Base-by-base conservation (phyloP, 768 basidiomycete species). In the Xanthoconium stramineum region DNA sequence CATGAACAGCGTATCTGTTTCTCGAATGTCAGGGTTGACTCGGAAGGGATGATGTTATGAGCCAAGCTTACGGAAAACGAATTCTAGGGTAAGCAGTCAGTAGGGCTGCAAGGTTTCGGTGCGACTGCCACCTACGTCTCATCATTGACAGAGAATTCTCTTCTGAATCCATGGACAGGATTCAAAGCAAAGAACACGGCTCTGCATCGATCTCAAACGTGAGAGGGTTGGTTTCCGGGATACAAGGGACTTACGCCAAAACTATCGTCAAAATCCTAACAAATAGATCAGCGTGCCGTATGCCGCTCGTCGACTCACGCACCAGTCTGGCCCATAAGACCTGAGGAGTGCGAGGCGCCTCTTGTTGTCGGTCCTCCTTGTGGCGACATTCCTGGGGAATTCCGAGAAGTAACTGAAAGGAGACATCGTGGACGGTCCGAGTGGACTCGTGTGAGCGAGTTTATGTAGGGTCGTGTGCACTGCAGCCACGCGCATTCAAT, bases 321-420 rank as follows among this genome's bases (percentile, higher is more conserved):
- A 90, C 89, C 90, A 92, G 63, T 92, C 90, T 0, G 88, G 86
- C 24, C 81, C 79, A 72, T 92, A 91, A 4, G 86, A 86, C 39
- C 75, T 63, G 20, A 89, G 57, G 11, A 89, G 69, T 55, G 76
- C 73, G 56, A 74, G 69, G 12, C 60, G 68, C 55, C 69, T 68
- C 58, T 65, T 64, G 47, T 46, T 62, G 53, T 72, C 60, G 0
- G 56, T 65, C 59, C 28, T 61, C 57, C 61, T 63, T 15, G 52
- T 61, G 8, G 57, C 46, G 33, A 45, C 43, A 47, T 51, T 61
- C 29, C 15, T 39, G 35, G 37, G 52, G 9, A 52, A 42, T 47
- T 42, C 39, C 5, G 55, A 55, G 40, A 65, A 52, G n/a, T 44
- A 57, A 42, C 35, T 20, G 13, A 56, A 39, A 33, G 53, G 48